Percentiles rank a stretch among this genome's conserved stretches.
Conservation (phyloP, 2,329 filamentous ascomycete genomes). For the Trichoderma breve region DNA sequence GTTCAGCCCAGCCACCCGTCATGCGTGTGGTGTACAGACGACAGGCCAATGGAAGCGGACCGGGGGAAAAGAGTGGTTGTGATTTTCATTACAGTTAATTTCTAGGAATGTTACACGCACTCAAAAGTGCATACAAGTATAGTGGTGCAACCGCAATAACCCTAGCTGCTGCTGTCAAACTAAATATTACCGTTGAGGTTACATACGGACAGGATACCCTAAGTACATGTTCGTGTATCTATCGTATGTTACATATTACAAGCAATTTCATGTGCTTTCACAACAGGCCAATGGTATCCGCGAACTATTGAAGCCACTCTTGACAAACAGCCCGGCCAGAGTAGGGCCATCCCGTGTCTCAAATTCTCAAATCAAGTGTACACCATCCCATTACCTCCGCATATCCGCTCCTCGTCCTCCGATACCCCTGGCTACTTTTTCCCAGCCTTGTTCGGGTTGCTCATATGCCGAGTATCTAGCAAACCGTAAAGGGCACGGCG, state of each 20-base stretch:
- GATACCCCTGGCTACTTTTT: background rate
- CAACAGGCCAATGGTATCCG: background rate
- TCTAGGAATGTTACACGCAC: background rate
- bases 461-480: background rate
- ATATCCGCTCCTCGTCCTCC: background rate
- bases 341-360: background rate
- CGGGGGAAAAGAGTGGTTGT: background rate
- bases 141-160: background rate
- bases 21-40: background rate
- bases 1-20: background rate
- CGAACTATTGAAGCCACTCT: background rate
- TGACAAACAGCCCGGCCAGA: background rate
- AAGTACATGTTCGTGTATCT: background rate
- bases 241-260: background rate
- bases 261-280: background rate
- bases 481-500: conserved; percentile 25
- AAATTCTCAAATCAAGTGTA: background rate
- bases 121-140: background rate
- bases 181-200: background rate
- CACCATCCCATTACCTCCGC: background rate
- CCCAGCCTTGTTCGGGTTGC: background rate
- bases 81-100: background rate
- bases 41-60: background rate
- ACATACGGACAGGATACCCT: background rate
- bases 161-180: background rate